These are phyloP conservation scores for Exutisphaerella laricina DNA, from an alignment of 2,329 filamentous ascomycete species.

Conservation along the genomic window DNA sequence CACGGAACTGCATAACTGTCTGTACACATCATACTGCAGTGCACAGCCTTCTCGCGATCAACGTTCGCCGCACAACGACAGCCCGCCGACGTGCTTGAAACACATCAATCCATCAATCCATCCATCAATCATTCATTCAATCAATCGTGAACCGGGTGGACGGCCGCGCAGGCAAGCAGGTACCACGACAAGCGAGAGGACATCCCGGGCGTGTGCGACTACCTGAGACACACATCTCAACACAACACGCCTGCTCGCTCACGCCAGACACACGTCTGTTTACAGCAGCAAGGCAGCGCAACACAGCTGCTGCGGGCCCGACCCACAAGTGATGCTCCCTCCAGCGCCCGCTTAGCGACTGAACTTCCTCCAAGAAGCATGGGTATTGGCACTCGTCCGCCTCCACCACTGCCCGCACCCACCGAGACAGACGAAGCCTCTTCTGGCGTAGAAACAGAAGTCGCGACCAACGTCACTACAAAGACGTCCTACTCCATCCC, in stretches of 20 bases:
- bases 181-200: not conserved
- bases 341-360: not conserved
- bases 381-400: slow-evolving; percentile 37
- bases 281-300: not conserved
- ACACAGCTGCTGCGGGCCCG: slow-evolving; percentile 5
- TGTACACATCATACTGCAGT: too few relatives aligned
- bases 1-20: too few relatives aligned
- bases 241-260: not conserved
- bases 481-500: slow-evolving; percentile 72
- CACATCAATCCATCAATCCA: not conserved
- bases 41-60: too few relatives aligned
- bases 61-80: too few relatives aligned
- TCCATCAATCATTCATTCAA: not conserved
- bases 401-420: slow-evolving; percentile 67
- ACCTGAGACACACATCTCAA: not conserved
- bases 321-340: slow-evolving; percentile 1
- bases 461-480: slow-evolving; percentile 64
- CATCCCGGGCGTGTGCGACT: not conserved
- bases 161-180: not conserved
- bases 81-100: not conserved
- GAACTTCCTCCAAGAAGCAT: slow-evolving; percentile 33
- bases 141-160: not conserved
- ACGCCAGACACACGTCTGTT: not conserved
- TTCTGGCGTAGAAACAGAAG: slow-evolving; percentile 43
- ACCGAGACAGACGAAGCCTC: slow-evolving; percentile 61